Percentiles rank a stretch among this genome's conserved stretches.
These are phyloP conservation scores for Phylloporus sp. DNA, from an alignment of 1,284 basidiomycete genomes.

Conservation along the genomic window DNA sequence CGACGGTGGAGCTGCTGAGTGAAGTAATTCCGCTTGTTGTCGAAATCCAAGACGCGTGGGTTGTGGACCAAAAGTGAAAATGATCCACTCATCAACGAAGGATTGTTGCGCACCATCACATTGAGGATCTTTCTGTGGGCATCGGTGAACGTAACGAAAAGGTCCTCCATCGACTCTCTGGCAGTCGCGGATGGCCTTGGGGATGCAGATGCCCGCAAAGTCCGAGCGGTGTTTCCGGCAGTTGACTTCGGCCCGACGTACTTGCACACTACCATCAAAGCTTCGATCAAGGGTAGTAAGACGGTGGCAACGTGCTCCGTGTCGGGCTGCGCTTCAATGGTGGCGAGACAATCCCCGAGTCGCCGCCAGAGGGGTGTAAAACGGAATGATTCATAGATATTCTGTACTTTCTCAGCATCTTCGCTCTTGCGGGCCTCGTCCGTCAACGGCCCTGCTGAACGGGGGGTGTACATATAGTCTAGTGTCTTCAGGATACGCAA, in stretches of 20 bases:
- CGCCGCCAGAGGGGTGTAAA: slow-evolving; percentile 87
- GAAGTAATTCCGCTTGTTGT: slow-evolving; percentile 99
- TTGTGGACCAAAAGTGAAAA: slow-evolving; percentile 97
- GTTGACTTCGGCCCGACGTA: slow-evolving; percentile 74
- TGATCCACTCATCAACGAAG: slow-evolving; percentile 96
- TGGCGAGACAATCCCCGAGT: slow-evolving; percentile 82
- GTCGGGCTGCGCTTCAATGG: slow-evolving; percentile 80
- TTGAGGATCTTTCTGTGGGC: slow-evolving; percentile 95
- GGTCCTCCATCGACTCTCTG: slow-evolving; percentile 79
- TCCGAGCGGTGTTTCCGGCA: slow-evolving; percentile 47
- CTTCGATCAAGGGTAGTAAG: slow-evolving; percentile 89
- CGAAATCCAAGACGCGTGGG: slow-evolving; percentile 96
- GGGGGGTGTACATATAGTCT: slow-evolving; percentile 91
- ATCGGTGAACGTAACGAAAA: slow-evolving; percentile 95
- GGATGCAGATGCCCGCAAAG: slow-evolving; percentile 60
- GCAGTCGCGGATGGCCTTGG: slow-evolving; percentile 69
- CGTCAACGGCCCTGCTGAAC: slow-evolving; percentile 46
- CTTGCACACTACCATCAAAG: slow-evolving; percentile 98
- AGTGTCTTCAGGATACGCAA: slow-evolving; percentile 93
- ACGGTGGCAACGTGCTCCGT: slow-evolving; percentile 90
- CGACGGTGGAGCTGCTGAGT: slow-evolving; percentile 94
- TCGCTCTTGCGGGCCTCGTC: slow-evolving; percentile 47
- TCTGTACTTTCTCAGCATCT: slow-evolving; percentile 81
- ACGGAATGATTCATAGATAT: slow-evolving; percentile 87
- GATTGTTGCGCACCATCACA: slow-evolving; percentile 97